phyloP scores from a whole-genome alignment of 2,329 filamentous ascomycete species.

The Ophiognomonia clavigignenti-juglandacearum region DNA sequence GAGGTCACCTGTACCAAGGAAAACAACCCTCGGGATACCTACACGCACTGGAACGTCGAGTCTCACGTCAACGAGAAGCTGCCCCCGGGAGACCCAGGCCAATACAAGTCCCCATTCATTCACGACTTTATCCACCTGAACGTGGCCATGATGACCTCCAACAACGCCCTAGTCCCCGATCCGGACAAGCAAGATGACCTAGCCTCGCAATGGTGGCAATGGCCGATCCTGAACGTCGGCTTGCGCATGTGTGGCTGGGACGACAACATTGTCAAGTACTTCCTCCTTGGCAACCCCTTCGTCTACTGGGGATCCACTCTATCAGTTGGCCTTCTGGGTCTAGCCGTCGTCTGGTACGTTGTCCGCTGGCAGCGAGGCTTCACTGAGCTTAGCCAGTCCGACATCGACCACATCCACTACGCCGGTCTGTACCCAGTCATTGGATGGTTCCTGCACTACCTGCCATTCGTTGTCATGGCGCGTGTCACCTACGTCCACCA shows the following conservation, averaged over 20 bases:
- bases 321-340: conserved; percentile 66
- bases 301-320: conserved; percentile 94
- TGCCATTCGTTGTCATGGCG: conserved; percentile 95
- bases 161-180: conserved; percentile 95
- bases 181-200: conserved; percentile 99
- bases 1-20: conserved; percentile 93
- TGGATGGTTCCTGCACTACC: conserved; percentile 94
- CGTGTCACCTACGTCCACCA: conserved; percentile 99
- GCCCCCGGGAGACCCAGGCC: conserved; percentile 79
- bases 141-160: conserved; percentile 99
- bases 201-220: conserved; percentile 96
- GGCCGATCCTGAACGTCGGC: conserved; percentile 92
- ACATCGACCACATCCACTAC: conserved; percentile 95
- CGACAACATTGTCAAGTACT: conserved; percentile 93
- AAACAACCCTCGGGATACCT: conserved; percentile 87
- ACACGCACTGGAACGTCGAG: conserved; percentile 99
- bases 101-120: conserved; percentile 94
- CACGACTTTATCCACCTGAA: conserved; percentile 98
- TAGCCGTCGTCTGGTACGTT: conserved; percentile 77
- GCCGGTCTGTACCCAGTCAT: conserved; percentile 84
- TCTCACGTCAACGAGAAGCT: conserved; percentile 90
- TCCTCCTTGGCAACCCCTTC: conserved; percentile 91
- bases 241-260: conserved; percentile 99
- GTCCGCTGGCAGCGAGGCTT: conserved; percentile 96
- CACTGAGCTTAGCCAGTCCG: conserved; percentile 69